Base-by-base conservation (phyloP, 768 basidiomycete genomes). In the Amanita pseudoporphyria region DNA sequence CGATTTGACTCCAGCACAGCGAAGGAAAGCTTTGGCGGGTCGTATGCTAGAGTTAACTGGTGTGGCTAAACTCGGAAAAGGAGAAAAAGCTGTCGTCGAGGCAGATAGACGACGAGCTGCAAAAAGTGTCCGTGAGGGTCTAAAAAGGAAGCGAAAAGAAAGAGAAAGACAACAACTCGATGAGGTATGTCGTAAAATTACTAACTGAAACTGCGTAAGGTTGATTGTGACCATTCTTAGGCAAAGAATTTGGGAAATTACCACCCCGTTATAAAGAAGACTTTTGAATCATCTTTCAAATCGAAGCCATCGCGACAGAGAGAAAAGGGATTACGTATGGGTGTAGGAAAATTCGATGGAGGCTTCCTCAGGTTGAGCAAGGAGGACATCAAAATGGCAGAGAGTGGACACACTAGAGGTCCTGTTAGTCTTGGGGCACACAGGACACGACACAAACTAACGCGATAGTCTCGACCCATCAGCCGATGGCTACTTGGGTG, bases 221-320 rank as follows among this genome's bases (percentile, higher is more conserved):
- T 51, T n/a, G 28, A 50, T 31, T 18, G 47, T 36, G 43, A 44
- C 35, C 14, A 31, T 35, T 28, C 26, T 24, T 48, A 92, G 89
- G 87, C 87, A 5, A 92, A 90, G 65, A 76, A 85, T 54, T 54
- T 87, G 53, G 89, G 89, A 14, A 91, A 89, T 62, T 92, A 90
- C 60, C 87, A 92, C 56, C 87, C 85, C 33, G 70, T 73, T 3
- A 67, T 91, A 48, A 92, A 89, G 62, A 79, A 74, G 52, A 54
- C 83, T 6, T 87, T 81, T 57, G 76, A 76, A 47, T 52, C 57
- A 16, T 58, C 62, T 16, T 58, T 64, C 16, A 65, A 58, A 38
- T 14, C 49, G 21, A 50, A 50, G 35, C 1, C 38, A 14, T 19
- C 41, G 7, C 70, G 66, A 54, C 82, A 74, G 53, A 69, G 87